A percentile compares a stretch with the other conserved stretches of the same genome.
Conservation (phyloP, 1,284 basidiomycete genomes). For the Stygiomarasmius scandens region DNA sequence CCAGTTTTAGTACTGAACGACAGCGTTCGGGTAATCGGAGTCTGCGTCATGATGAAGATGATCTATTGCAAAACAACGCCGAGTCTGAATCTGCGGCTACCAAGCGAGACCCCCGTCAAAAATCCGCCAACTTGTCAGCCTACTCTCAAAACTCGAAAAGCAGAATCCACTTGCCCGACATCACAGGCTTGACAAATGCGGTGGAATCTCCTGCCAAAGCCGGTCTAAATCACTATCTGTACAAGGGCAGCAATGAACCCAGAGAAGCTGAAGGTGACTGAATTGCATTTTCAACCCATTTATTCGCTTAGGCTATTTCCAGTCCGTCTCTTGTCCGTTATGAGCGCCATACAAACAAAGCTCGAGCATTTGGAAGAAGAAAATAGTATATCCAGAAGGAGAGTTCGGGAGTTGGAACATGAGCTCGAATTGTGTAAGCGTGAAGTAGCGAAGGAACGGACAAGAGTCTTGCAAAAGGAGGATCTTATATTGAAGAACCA, state of each 20-base stretch:
- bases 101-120: constrained; percentile 1
- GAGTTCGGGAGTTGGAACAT: constrained; percentile 80
- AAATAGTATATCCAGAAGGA: constrained; percentile 74
- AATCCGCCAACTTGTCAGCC: not conserved
- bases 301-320: not conserved
- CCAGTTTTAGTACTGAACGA: constrained; percentile 56
- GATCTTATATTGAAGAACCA: constrained; percentile 42
- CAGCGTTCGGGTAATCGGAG: constrained; percentile 1
- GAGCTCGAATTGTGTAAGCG: constrained; percentile 79
- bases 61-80: not conserved
- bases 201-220: constrained; percentile 68
- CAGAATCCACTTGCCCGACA: constrained; percentile 67
- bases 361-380: constrained; percentile 76
- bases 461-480: constrained; percentile 59
- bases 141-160: constrained; percentile 21
- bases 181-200: constrained; percentile 77
- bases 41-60: not conserved
- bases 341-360: constrained; percentile 66
- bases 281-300: constrained; percentile 7
- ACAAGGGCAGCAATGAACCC: constrained; percentile 44
- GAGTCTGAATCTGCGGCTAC: not conserved
- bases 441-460: constrained; percentile 69
- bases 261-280: constrained; percentile 63
- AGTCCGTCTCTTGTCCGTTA: constrained; percentile 63
- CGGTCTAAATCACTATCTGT: constrained; percentile 52